Evolutionary conservation across 768 basidiomycete genomes (phyloP).

Genomic region (Tylopilus rubrobrunneus): DNA sequence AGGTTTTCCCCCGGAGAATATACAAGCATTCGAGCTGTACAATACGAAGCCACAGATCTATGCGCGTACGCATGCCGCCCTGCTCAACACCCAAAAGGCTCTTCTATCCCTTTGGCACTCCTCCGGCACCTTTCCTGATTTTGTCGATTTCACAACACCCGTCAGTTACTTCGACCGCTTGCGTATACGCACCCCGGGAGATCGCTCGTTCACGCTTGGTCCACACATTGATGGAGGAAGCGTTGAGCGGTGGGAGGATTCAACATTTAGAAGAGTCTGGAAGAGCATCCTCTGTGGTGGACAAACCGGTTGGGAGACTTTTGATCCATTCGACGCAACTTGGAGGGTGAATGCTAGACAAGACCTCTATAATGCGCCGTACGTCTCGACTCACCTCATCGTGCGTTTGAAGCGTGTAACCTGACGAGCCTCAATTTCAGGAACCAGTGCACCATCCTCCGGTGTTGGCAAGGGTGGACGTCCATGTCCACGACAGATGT

Average conservation of each 20-base stretch:
- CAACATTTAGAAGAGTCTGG: slow-evolving; percentile 38
- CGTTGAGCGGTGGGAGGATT: slow-evolving; percentile 56
- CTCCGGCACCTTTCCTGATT: slow-evolving; percentile 35
- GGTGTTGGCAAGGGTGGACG: slow-evolving; percentile 60
- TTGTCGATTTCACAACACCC: slow-evolving; percentile 50
- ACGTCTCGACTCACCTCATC: slow-evolving; percentile 10
- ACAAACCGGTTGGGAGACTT: slow-evolving; percentile 37
- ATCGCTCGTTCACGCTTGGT: slow-evolving; percentile 60
- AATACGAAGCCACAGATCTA: slow-evolving; percentile 58
- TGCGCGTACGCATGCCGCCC: slow-evolving; percentile 63
- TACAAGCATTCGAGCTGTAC: slow-evolving; percentile 75
- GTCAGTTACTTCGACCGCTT: slow-evolving; percentile 78
- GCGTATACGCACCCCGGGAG: slow-evolving; percentile 69
- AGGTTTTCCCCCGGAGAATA: slow-evolving; percentile 67
- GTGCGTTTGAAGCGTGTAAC: neutral
- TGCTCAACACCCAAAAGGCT: slow-evolving; percentile 53
- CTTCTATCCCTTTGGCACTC: slow-evolving; percentile 58
- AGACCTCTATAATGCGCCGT: slow-evolving; percentile 62
- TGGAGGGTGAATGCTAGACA: slow-evolving; percentile 48
- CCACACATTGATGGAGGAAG: slow-evolving; percentile 56
- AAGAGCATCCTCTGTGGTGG: slow-evolving; percentile 42
- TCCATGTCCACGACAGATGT: slow-evolving; percentile 51
- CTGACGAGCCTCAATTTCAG: slow-evolving; percentile 23
- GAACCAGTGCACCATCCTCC: slow-evolving; percentile 51
- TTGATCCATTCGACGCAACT: slow-evolving; percentile 48